Evolutionary conservation across 768 basidiomycete species (phyloP).

Genomic region (Mycena albidolilacea): DNA sequence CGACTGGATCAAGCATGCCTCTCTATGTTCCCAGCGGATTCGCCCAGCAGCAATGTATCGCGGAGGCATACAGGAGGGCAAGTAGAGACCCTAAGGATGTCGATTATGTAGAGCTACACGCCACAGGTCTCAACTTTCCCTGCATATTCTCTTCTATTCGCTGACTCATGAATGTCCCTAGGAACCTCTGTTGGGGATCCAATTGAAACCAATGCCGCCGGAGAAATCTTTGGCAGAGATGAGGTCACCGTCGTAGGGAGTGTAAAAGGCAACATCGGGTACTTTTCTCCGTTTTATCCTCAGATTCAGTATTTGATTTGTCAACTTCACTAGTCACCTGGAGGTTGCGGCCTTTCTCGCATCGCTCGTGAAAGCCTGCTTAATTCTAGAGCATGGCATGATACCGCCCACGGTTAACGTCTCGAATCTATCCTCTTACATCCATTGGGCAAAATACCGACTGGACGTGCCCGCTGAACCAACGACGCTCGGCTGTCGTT

Average conservation of each 20-base stretch:
- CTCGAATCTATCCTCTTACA: background rate
- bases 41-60: constrained; percentile 49
- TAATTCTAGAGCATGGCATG: background rate
- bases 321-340: background rate
- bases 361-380: constrained; percentile 12
- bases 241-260: background rate
- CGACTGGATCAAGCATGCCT: constrained; percentile 46
- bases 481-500: background rate
- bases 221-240: background rate
- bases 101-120: constrained; percentile 58
- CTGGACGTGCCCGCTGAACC: constrained; percentile 1
- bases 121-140: constrained; percentile 45
- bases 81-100: constrained; percentile 45
- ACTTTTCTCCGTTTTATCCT: background rate
- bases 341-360: constrained; percentile 22
- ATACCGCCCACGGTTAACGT: constrained; percentile 26
- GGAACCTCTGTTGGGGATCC: constrained; percentile 56
- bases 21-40: constrained; percentile 47
- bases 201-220: constrained; percentile 15
- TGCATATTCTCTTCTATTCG: background rate
- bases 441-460: background rate
- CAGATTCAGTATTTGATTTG: too few species aligned
- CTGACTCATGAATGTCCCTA: background rate
- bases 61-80: constrained; percentile 44
- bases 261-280: constrained; percentile 31